Evolutionary conservation across 176 grass and related monocot genomes (phyloP).

Genomic region (Aegilops umbellulata): DNA sequence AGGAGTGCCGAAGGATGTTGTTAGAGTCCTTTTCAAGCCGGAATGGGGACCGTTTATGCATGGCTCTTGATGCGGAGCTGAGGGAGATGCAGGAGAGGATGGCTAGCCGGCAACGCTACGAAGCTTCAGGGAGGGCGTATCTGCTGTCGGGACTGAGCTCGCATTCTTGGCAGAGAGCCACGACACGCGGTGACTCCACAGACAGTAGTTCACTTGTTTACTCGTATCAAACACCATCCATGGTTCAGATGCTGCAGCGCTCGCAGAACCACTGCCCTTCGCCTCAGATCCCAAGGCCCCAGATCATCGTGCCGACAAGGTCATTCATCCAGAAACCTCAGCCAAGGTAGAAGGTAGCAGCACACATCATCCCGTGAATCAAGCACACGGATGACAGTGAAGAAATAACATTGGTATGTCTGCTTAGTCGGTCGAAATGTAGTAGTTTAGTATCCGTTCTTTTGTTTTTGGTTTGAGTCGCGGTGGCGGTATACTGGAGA

Average conservation of each 20-base stretch:
- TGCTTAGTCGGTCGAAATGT: constrained; percentile 18
- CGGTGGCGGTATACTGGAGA: constrained; percentile 39
- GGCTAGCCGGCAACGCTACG: constrained; percentile 63
- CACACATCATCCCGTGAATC: constrained; percentile 4
- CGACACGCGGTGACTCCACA: constrained; percentile 71
- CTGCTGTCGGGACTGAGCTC: constrained; percentile 88
- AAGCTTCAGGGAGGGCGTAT: constrained; percentile 73
- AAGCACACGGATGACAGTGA: background rate
- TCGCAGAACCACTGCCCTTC: constrained; percentile 60
- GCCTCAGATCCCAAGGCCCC: constrained; percentile 31
- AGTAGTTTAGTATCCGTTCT: constrained; percentile 35
- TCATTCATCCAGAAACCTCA: constrained; percentile 39
- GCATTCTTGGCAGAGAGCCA: constrained; percentile 94
- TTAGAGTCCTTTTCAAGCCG: constrained; percentile 51
- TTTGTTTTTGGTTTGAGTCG: constrained; percentile 29
- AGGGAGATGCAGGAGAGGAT: constrained; percentile 96
- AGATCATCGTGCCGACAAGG: constrained; percentile 26
- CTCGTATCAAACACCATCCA: constrained; percentile 88
- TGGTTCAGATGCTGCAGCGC: constrained; percentile 84
- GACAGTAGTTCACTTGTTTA: constrained; percentile 56
- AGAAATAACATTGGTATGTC: background rate
- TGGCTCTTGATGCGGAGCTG: constrained; percentile 77
- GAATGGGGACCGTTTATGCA: constrained; percentile 70
- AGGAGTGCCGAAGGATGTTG: constrained; percentile 56
- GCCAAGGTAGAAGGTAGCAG: constrained; percentile 45